Base-by-base conservation (phyloP, 345 rosid genomes). In the Lepidium africanum region DNA sequence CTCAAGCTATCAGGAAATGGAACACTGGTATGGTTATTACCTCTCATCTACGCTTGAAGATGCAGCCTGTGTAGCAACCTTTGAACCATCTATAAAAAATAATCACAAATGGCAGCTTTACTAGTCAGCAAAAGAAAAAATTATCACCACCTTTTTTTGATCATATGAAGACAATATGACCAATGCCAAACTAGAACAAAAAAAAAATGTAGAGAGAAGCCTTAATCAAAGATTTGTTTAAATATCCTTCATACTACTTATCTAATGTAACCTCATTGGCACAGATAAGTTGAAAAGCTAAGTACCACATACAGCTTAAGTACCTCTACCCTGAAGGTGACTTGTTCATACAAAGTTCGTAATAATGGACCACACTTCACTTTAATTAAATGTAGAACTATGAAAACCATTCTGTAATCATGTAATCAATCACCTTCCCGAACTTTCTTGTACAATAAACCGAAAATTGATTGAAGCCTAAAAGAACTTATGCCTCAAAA, bases 11-110 rank as follows among this genome's bases (percentile, higher is more conserved):
- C 38, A 46, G 47, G 64, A 48, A 70, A 38, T 50, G 47, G 58
- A 77, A 36, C 40, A 5, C 10, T 57, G 25, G 56, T 54, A 35
- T 71, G 49, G 72, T 62, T 64, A 63, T 76, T 68, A 93, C 99
- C 97, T 85, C 66, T 78, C 90, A 52, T 83, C 89, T 58, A 71
- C 80, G 66, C 73, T 79, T 10, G 58, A 72, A 51, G 90, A 37
- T 23, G 78, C 72, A 71, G 81, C 74, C 75, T 78, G 81, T 48
- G 62, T 77, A 47, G 71, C 81, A 73, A 71, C 88, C 83, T 86
- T 89, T 13, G 89, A 23, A 49, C 77, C 73, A 67, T 89, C 96
- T 89, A 86, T 53, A 73, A 25, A 55, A 48, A 50, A 62, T 47
- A 50, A 62, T 47, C 32, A 68, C 4, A 54, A 39, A 53, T 36